Evolutionary conservation across 31 red algal species (phyloP).

Genomic region (Odonthalia washingtoniensis): DNA sequence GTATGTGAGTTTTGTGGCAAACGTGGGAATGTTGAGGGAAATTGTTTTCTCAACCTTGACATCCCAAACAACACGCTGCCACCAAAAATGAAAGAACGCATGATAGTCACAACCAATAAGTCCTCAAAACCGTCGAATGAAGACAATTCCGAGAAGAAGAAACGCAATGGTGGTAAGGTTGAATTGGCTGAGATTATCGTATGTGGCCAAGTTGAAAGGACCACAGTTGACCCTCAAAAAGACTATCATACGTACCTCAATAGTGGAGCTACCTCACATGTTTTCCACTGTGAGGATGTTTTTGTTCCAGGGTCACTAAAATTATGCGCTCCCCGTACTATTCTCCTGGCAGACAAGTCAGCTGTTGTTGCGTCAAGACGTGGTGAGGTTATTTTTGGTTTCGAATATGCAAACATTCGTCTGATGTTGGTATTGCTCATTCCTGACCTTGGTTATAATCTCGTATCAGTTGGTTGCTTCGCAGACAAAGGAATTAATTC

Average conservation of each 20-base stretch:
- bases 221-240: conserved; percentile 9
- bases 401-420: conserved; percentile 12
- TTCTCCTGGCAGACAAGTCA: conserved; percentile 10
- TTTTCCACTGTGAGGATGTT: conserved; percentile 1
- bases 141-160: too few species aligned
- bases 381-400: conserved; percentile 8
- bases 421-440: conserved; percentile 3
- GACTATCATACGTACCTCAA: conserved; percentile 8
- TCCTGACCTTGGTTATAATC: conserved; percentile 24
- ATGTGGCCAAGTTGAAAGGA: background rate
- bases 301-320: conserved; percentile 2
- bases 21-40: too few species aligned
- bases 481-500: conserved; percentile 26
- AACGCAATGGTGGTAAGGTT: too few species aligned
- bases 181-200: too few species aligned
- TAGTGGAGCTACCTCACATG: conserved; percentile 21
- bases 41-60: too few species aligned
- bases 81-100: too few species aligned
- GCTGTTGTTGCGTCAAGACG: background rate
- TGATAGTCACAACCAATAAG: too few species aligned
- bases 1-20: too few species aligned
- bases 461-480: conserved; percentile 14
- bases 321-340: background rate
- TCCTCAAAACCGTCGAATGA: too few species aligned
- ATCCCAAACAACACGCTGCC: too few species aligned